Percentiles rank a stretch among this genome's conserved stretches.
Evolutionary conservation across 148 eudicot genomes (phyloP).

Genomic region (Fagopyrum tataricum): DNA sequence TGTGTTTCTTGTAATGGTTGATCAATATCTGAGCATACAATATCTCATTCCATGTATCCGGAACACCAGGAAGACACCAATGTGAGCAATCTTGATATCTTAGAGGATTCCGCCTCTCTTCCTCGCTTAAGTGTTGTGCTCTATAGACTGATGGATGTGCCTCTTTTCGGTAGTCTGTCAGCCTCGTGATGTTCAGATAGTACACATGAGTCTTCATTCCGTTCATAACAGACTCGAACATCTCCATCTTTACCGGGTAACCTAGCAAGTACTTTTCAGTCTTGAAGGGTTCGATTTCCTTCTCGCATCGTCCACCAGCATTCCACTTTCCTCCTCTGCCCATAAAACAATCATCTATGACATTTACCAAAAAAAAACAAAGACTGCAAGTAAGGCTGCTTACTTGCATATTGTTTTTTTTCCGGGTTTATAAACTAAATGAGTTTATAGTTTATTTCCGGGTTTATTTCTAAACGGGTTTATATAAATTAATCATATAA

Average conservation of each 20-base stretch:
- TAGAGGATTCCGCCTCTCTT: slow-evolving; percentile 34
- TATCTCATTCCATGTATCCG: slow-evolving; percentile 71
- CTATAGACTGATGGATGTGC: slow-evolving; percentile 82
- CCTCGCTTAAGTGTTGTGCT: slow-evolving; percentile 33
- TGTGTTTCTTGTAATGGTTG: slow-evolving; percentile 23
- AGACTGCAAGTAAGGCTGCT: background rate
- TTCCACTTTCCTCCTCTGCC: slow-evolving; percentile 99
- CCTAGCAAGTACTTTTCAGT: slow-evolving; percentile 38
- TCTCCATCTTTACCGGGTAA: slow-evolving; percentile 68
- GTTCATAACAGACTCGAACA: slow-evolving; percentile 55
- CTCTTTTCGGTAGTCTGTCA: slow-evolving; percentile 82
- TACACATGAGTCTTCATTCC: slow-evolving; percentile 65
- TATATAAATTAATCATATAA: no score
- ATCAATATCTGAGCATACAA: slow-evolving; percentile 47
- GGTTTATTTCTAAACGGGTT: no score
- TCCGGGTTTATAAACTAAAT: no score
- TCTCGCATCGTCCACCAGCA: slow-evolving; percentile 81
- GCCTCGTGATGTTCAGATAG: slow-evolving; percentile 64
- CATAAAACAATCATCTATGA: slow-evolving; percentile 17
- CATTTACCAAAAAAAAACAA: background rate
- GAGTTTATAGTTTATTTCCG: no score
- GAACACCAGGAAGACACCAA: slow-evolving; percentile 90
- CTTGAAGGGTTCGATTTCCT: slow-evolving; percentile 70
- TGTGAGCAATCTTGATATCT: slow-evolving; percentile 67
- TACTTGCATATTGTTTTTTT: no score